Evolutionary conservation across 2,329 filamentous ascomycete species (phyloP), one percentile per base, ranked within the genome.

Genomic region (Penicillium freii): DNA sequence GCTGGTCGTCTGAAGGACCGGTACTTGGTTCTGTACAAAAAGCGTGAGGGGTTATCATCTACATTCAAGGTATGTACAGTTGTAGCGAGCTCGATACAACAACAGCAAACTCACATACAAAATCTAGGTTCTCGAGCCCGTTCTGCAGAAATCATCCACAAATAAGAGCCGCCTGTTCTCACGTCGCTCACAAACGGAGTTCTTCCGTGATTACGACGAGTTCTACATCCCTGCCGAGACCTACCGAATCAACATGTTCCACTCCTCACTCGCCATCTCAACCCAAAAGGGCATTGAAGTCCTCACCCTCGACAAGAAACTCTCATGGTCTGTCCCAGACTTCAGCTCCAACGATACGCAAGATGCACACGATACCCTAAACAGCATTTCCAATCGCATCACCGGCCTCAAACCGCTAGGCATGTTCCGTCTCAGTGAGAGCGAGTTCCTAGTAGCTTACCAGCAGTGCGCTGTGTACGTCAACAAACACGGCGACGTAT

Each of bases 211-310:
- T 71, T 99, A 92, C 73, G 94, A 99, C 77, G 94, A 97, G 66
- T 99, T 99, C 76, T 99, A 97, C 77, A 92, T 99, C 66, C 94
- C 94, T 0, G 88, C 90, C 2, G 95, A 99, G 72, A 97, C 92
- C 74, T 96, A 89, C 74, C 91, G 90, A 47, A 89, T 99, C 71
- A 97, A 97, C 74, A 84, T 99, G 51, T 99, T 97, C 84, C 91
- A 97, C 73, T 91, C 89, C 0, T 95, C 92, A 60, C 89, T 99
- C 52, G 91, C 94, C 10, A 91, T 99, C 47, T 88, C 91, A 21
- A 97, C 93, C 0, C 84, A 91, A 40, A 91, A 92, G 73, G 95
- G 94, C 25, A 92, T 99, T 66, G 95, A 99, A 77, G 90, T 99
- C 63, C 84, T 99, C 73, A 97, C 92, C 0, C 82, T 99, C 29